These are phyloP conservation scores for Medicago ruthenica DNA, from an alignment of 306 rosid species.

Conservation along the genomic window DNA sequence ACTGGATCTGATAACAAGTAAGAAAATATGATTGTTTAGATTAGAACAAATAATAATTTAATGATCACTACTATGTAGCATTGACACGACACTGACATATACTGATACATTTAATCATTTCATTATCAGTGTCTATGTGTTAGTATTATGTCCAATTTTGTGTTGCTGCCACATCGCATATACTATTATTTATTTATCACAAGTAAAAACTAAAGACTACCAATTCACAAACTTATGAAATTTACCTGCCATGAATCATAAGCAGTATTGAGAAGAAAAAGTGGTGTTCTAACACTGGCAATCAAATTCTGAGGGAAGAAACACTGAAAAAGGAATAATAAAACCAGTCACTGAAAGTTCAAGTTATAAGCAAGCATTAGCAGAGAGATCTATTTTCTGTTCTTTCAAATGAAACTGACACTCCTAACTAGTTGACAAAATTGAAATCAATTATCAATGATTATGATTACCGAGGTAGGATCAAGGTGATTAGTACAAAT, in stretches of 20 bases:
- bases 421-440: background rate
- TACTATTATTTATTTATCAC: background rate
- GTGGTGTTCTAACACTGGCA: slow-evolving; percentile 68
- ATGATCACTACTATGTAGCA: background rate
- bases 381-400: background rate
- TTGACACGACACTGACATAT: background rate
- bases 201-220: background rate
- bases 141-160: background rate
- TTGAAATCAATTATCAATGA: slow-evolving; percentile 16
- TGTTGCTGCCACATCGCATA: background rate
- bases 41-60: slow-evolving; percentile 25
- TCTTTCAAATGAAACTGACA: slow-evolving; percentile 26
- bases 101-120: background rate
- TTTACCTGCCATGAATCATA: slow-evolving; percentile 98
- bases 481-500: slow-evolving; percentile 75
- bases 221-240: slow-evolving; percentile 5
- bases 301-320: slow-evolving; percentile 94
- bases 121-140: background rate
- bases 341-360: slow-evolving; percentile 32
- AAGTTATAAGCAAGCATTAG: slow-evolving; percentile 29
- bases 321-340: slow-evolving; percentile 61
- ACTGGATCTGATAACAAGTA: slow-evolving; percentile 68
- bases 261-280: slow-evolving; percentile 92
- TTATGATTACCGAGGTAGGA: slow-evolving; percentile 76
- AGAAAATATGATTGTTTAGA: slow-evolving; percentile 9